Evolutionary conservation across 257 asterid species (phyloP).

Genomic region (Anisodus acutangulus): DNA sequence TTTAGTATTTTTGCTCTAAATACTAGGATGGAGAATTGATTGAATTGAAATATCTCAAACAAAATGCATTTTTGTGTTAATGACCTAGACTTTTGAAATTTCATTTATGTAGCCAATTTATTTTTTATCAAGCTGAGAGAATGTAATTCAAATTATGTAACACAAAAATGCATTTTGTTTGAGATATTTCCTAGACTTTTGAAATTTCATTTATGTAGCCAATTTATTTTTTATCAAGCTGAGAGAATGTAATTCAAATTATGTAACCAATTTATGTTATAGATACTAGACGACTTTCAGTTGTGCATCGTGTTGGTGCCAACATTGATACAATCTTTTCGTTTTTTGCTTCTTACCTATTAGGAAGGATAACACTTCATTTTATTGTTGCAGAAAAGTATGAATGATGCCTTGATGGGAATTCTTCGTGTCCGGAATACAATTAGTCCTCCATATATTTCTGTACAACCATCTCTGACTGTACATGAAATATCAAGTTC

Average conservation of each 20-base stretch:
- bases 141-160: no score
- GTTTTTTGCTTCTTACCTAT: background rate
- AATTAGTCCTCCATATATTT: slow-evolving; percentile 83
- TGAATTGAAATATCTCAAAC: background rate
- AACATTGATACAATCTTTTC: background rate
- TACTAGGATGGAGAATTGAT: background rate
- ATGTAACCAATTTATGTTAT: background rate
- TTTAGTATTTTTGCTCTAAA: background rate
- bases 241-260: no score
- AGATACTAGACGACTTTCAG: background rate
- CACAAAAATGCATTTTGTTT: no score
- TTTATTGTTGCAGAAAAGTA: slow-evolving; percentile 59
- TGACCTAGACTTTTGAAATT: background rate
- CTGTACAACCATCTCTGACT: slow-evolving; percentile 63
- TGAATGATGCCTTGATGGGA: slow-evolving; percentile 98
- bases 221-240: no score
- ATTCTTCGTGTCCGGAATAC: slow-evolving; percentile 86
- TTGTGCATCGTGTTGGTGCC: background rate
- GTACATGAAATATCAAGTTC: slow-evolving; percentile 73
- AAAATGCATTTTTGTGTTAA: background rate
- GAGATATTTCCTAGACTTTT: no score
- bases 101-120: background rate
- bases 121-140: no score
- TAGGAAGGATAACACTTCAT: slow-evolving; percentile 5
- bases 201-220: no score